These are phyloP conservation scores for Boletus pseudo-olivaceus DNA, from an alignment of 768 basidiomycete species.

Conservation along the genomic window DNA sequence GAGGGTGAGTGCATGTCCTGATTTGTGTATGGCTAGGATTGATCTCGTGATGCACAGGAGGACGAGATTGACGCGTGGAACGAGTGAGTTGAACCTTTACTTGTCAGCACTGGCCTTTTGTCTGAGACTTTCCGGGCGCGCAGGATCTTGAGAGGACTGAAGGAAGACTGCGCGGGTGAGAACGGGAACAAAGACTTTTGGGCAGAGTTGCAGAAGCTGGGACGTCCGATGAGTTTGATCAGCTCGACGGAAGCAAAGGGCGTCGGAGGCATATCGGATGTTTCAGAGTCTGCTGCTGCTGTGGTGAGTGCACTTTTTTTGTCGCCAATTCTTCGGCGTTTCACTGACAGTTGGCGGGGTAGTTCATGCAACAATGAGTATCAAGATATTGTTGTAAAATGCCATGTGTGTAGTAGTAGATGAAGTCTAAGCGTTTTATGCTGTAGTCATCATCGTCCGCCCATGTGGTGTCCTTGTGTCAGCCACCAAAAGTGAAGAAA, in stretches of 20 bases:
- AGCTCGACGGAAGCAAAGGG: constrained; percentile 56
- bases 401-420: background rate
- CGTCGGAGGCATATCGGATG: constrained; percentile 52
- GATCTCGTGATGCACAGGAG: constrained; percentile 43
- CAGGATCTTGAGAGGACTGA: constrained; percentile 64
- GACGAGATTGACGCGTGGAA: constrained; percentile 87
- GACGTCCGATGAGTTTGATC: constrained; percentile 59
- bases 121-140: background rate
- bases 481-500: too few relatives aligned
- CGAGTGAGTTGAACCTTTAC: constrained; percentile 39
- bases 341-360: background rate
- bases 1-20: constrained; percentile 40
- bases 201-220: constrained; percentile 49
- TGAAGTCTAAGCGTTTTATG: background rate
- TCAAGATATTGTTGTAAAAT: background rate
- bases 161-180: constrained; percentile 47
- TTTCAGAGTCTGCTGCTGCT: constrained; percentile 53
- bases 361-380: constrained; percentile 26
- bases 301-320: constrained; percentile 40
- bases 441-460: too few relatives aligned
- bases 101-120: background rate
- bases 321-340: background rate
- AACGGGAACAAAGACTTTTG: constrained; percentile 71
- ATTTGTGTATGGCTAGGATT: background rate
- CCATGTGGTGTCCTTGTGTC: too few relatives aligned